phyloP scores from a whole-genome alignment of 2,329 filamentous ascomycete species.

The Alternaria metachromatica region DNA sequence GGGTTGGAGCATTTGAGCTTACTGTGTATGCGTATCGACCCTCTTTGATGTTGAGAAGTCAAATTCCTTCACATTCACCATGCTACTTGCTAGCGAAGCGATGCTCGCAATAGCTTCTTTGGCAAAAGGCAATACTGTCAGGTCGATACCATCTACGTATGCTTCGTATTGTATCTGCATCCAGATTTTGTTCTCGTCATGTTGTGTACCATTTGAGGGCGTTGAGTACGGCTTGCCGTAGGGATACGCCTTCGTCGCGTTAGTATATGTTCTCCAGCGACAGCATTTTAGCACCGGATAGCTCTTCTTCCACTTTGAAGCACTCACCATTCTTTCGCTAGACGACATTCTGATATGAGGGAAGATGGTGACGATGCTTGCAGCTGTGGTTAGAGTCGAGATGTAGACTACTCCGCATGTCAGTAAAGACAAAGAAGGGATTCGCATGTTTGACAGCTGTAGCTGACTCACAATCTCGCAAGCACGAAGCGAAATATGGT shows the following conservation, averaged over 20 bases:
- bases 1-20: background rate
- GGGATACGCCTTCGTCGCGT: background rate
- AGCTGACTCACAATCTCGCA: background rate
- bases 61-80: background rate
- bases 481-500: background rate
- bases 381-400: background rate
- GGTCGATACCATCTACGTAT: slow-evolving; percentile 28
- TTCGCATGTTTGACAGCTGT: background rate
- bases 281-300: background rate
- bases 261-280: background rate
- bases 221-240: slow-evolving; percentile 1
- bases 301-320: background rate
- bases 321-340: background rate
- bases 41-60: slow-evolving; percentile 28
- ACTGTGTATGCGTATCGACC: slow-evolving; percentile 48
- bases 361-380: background rate
- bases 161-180: slow-evolving; percentile 25
- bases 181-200: background rate
- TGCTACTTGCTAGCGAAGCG: slow-evolving; percentile 21
- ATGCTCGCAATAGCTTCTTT: slow-evolving; percentile 39
- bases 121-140: slow-evolving; percentile 40
- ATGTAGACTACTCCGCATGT: background rate
- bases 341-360: slow-evolving; percentile 1
- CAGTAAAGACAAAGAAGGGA: background rate
- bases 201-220: background rate